Conservation (phyloP, 2,329 filamentous ascomycete genomes). For the Fusarium poae region DNA sequence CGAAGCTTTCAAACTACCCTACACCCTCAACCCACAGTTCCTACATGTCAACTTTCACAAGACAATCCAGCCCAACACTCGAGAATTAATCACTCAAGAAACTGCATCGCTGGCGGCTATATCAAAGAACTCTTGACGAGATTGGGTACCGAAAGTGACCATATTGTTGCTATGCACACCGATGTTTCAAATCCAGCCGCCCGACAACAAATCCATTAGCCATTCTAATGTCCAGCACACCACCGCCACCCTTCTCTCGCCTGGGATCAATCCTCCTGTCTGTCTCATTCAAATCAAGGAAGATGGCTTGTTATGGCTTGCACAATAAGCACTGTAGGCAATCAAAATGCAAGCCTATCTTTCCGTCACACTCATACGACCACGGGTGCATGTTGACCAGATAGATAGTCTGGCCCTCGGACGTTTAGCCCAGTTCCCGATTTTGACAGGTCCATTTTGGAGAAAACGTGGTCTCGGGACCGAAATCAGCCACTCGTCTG, state of each 20-base stretch:
- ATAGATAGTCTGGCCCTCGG: constrained; percentile 10
- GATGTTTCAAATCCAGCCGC: constrained; percentile 33
- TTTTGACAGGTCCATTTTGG: constrained; percentile 35
- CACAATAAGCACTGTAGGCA: neutral
- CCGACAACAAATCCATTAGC: constrained; percentile 12
- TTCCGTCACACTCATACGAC: constrained; percentile 1
- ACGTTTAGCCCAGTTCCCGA: constrained; percentile 24
- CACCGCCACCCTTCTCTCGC: neutral
- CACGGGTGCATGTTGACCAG: neutral
- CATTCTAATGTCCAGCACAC: constrained; percentile 15
- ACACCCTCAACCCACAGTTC: neutral
- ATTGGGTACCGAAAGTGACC: constrained; percentile 29
- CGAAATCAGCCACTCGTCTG: constrained; percentile 32
- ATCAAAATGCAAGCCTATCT: constrained; percentile 2
- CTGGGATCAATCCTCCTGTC: neutral
- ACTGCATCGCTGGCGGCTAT: constrained; percentile 10
- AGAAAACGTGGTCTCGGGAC: constrained; percentile 43
- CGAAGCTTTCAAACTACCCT: neutral
- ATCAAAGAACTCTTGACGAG: constrained; percentile 2
- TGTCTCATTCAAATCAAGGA: constrained; percentile 22
- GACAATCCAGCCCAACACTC: neutral
- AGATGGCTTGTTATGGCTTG: neutral
- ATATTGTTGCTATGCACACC: constrained; percentile 36
- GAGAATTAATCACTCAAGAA: constrained; percentile 14
- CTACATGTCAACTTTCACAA: neutral